Percentiles rank a stretch among this genome's conserved stretches.
Evolutionary conservation across 495 filamentous ascomycete genomes (phyloP).

Genomic region (Aspergillus affinis): DNA sequence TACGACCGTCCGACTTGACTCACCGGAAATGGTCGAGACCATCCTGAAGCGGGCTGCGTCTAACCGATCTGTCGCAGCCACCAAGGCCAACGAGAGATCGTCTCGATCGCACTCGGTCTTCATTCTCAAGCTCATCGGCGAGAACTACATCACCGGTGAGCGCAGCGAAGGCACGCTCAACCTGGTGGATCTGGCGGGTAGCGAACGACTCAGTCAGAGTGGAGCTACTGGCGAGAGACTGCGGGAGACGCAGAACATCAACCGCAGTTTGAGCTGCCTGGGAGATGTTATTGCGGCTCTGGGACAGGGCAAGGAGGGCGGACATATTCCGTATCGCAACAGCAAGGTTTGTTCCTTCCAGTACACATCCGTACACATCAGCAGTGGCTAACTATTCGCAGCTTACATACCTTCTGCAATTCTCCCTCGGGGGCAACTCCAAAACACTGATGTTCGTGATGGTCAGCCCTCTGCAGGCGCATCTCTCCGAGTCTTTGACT

Average conservation of each 20-base stretch:
- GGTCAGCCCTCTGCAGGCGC: constrained; percentile 88
- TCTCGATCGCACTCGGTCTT: constrained; percentile 96
- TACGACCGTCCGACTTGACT: constrained; percentile 74
- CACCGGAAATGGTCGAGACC: constrained; percentile 69
- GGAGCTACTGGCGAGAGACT: constrained; percentile 80
- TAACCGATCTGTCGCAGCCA: constrained; percentile 91
- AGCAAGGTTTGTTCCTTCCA: constrained; percentile 65
- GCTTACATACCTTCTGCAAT: constrained; percentile 95
- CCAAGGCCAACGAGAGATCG: constrained; percentile 92
- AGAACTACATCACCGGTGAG: constrained; percentile 78
- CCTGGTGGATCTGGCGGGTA: constrained; percentile 92
- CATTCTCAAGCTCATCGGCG: constrained; percentile 83
- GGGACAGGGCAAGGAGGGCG: constrained; percentile 79
- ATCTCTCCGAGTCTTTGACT: constrained; percentile 89
- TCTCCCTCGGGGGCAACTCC: constrained; percentile 89
- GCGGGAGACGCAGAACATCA: constrained; percentile 96
- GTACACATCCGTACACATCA: not conserved
- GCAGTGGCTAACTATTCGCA: constrained; percentile 31
- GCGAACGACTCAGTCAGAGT: constrained; percentile 84
- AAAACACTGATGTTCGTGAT: constrained; percentile 99
- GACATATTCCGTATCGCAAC: constrained; percentile 91
- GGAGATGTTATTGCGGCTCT: constrained; percentile 93
- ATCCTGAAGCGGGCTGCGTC: constrained; percentile 75
- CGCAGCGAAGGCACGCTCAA: constrained; percentile 92
- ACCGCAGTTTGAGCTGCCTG: constrained; percentile 85